phyloP scores from a whole-genome alignment of 768 basidiomycete species.

The Lyophyllum semitale region DNA sequence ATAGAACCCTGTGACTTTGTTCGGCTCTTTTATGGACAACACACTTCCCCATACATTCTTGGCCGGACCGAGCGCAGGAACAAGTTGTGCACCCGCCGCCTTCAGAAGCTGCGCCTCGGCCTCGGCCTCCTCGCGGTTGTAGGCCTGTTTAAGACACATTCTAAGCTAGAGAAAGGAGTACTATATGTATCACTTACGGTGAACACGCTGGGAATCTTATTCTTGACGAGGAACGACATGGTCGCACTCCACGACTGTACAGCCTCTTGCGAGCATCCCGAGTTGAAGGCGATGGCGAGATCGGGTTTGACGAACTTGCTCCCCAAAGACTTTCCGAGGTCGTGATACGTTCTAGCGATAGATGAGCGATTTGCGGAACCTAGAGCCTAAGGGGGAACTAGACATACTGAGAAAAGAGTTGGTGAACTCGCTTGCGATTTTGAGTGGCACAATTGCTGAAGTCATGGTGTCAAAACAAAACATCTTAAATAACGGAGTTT shows the following conservation, averaged over 20 bases:
- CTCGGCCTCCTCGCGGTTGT: slow-evolving; percentile 30
- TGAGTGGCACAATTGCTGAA: slow-evolving; percentile 25
- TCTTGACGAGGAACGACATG: slow-evolving; percentile 23
- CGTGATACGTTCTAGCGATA: slow-evolving; percentile 30
- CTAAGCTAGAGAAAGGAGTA: not conserved
- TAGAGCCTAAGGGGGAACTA: no score
- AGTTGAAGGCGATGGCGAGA: slow-evolving; percentile 38
- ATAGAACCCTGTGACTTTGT: slow-evolving; percentile 33
- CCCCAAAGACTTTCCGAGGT: slow-evolving; percentile 18
- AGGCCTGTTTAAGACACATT: slow-evolving; percentile 24
- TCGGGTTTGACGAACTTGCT: slow-evolving; percentile 27
- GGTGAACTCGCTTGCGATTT: slow-evolving; percentile 26
- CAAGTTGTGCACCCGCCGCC: slow-evolving; percentile 22
- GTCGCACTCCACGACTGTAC: slow-evolving; percentile 26
- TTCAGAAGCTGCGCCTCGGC: slow-evolving; percentile 25
- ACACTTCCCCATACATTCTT: slow-evolving; percentile 35
- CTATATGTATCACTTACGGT: slow-evolving; percentile 24
- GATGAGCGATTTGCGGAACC: not conserved
- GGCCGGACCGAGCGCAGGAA: slow-evolving; percentile 25
- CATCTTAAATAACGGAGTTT: not conserved
- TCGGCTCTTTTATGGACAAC: slow-evolving; percentile 27
- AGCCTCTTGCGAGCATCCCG: slow-evolving; percentile 27
- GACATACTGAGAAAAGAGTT: slow-evolving; percentile 25
- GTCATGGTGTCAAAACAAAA: not conserved
- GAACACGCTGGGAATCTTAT: slow-evolving; percentile 31